Evolutionary conservation across 495 filamentous ascomycete genomes (phyloP), one percentile per base, ranked within the genome.

Genomic region (Stereocaulon alpinum): DNA sequence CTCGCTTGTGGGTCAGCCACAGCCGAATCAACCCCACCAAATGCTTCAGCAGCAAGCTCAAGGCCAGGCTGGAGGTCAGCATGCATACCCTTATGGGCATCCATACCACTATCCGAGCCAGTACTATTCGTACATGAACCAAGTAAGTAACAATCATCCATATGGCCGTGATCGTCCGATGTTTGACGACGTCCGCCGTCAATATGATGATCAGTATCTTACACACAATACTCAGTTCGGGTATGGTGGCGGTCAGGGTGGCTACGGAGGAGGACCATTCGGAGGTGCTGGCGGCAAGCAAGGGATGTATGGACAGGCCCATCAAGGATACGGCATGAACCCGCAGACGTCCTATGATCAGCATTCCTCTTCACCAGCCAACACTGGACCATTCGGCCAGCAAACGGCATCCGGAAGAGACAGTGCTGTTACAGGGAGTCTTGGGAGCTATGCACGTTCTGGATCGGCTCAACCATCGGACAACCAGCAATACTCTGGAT

Each of bases 101-200:
- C 88, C 87, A n/a, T 91, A 91, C 49, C 49, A 52, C 73, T 91
- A 88, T 72, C 75, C 76, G 56, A 86, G 81, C 74, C 86, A 86
- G 5, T 89, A 93, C 69, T 92, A 91, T 68, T 77, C 79, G 40
- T 92, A 94, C 73, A 84, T 91, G 81, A 85, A 83, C 72, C 84
- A 85, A 71, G 76, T 78, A 73, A 74, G 67, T 65, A 72, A 24
- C 24, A 24, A 73, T 66, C 72, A 79, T 63, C 72, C 76, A 64
- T 80, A 78, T 64, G 74, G 75, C 64, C 72, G 76, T 11, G 77
- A 75, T 57, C 76, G 78, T 57, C 77, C 77, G 6, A 78, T 77
- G 72, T 82, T 77, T 65, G 77, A 82, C 68, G 77, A 81, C 68
- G 76, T 71, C 62, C 77, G 77, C 62, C 77, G 77, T 63, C 69